These are phyloP conservation scores for Pyricularia sp. DNA, from an alignment of 2,329 filamentous ascomycete species.

Conservation along the genomic window DNA sequence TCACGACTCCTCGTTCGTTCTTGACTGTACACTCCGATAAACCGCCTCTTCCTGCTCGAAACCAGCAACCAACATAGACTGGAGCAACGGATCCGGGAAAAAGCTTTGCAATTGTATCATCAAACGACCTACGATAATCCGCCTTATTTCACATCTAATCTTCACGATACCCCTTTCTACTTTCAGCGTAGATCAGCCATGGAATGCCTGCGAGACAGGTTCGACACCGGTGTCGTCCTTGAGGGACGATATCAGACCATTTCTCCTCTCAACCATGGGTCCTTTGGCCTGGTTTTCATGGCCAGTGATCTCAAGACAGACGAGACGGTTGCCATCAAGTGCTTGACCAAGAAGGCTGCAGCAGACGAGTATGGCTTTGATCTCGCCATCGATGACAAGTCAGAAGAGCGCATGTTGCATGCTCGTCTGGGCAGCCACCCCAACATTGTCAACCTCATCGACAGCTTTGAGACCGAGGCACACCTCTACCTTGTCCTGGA, in stretches of 20 bases:
- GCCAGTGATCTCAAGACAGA: conserved; percentile 71
- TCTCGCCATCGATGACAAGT: conserved; percentile 71
- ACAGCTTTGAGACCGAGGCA: conserved; percentile 84
- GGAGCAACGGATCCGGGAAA: conserved; percentile 7
- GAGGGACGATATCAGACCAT: conserved; percentile 86
- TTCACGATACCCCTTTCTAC: conserved; percentile 9
- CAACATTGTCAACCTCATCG: conserved; percentile 87
- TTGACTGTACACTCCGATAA: conserved; percentile 8
- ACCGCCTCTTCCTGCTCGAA: neutral
- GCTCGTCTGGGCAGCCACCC: conserved; percentile 68
- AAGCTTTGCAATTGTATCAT: conserved; percentile 15
- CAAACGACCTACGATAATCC: conserved; percentile 12
- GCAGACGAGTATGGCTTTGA: conserved; percentile 49
- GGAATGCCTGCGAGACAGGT: conserved; percentile 82
- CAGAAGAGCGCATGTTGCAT: conserved; percentile 74
- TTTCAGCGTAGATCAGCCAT: conserved; percentile 28
- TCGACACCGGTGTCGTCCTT: conserved; percentile 70
- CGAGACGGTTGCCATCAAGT: conserved; percentile 88
- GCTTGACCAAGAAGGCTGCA: conserved; percentile 73
- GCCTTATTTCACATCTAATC: conserved; percentile 13
- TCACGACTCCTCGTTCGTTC: neutral
- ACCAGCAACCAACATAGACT: conserved; percentile 8
- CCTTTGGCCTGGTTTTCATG: conserved; percentile 97
- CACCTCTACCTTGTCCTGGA: conserved; percentile 91
- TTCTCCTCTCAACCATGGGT: conserved; percentile 94